Conservation (phyloP, 768 basidiomycete genomes). For the Chalciporus piperatus region DNA sequence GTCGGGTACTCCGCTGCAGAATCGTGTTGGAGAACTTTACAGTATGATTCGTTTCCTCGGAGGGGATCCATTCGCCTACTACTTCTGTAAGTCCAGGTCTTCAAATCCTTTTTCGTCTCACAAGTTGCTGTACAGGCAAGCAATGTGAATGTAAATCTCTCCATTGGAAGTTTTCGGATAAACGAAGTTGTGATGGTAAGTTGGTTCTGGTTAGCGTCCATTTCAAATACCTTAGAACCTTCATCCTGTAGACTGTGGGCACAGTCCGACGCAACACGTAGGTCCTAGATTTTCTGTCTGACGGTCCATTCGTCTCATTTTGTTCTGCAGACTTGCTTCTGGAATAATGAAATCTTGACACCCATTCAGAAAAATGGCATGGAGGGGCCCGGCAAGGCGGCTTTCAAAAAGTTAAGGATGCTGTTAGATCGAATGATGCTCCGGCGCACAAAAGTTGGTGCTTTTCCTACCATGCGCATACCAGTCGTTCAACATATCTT, state of each 20-base stretch:
- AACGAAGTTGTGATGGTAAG: conserved; percentile 77
- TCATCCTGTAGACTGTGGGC: conserved; percentile 63
- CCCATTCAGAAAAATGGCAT: conserved; percentile 94
- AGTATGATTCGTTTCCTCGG: conserved; percentile 90
- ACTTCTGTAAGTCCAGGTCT: conserved; percentile 65
- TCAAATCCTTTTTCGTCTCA: neutral
- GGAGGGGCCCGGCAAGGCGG: conserved; percentile 69
- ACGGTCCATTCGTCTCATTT: conserved; percentile 4
- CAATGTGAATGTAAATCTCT: conserved; percentile 90
- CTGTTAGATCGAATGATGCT: conserved; percentile 96
- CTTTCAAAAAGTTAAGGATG: conserved; percentile 90
- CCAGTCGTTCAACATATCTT: neutral
- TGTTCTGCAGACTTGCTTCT: conserved; percentile 75
- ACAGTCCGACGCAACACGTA: conserved; percentile 82
- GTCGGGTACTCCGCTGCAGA: conserved; percentile 94
- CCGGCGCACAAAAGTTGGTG: conserved; percentile 72
- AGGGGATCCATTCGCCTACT: conserved; percentile 89
- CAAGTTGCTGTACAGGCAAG: conserved; percentile 55
- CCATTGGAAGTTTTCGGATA: conserved; percentile 91
- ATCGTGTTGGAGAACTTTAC: conserved; percentile 98
- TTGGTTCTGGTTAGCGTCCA: neutral
- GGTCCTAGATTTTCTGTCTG: conserved; percentile 15
- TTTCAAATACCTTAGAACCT: neutral
- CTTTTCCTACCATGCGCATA: neutral
- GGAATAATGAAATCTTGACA: conserved; percentile 94